A percentile compares a stretch with the other conserved stretches of the same genome.
Evolutionary conservation across 2,329 filamentous ascomycete genomes (phyloP).

Genomic region (Helotiales sp.): DNA sequence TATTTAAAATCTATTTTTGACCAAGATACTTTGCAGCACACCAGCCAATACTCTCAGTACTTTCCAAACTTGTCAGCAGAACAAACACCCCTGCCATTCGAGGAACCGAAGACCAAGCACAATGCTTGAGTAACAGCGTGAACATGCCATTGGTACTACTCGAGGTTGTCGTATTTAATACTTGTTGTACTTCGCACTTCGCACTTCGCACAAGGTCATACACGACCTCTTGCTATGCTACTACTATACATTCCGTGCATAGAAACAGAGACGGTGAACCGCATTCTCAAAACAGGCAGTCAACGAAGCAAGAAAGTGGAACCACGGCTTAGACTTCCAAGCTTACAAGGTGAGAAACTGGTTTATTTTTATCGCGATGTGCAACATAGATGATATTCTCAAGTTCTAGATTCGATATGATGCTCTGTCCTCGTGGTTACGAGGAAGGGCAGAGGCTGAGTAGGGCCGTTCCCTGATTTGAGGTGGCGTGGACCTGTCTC

Average conservation of each 20-base stretch:
- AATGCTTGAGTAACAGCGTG: neutral
- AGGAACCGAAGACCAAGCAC: neutral
- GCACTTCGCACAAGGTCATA: neutral
- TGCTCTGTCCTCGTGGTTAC: too few relatives aligned
- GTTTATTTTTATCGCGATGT: slow-evolving; percentile 14
- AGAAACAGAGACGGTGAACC: neutral
- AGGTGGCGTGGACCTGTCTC: neutral
- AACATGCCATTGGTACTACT: neutral
- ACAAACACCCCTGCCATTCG: neutral
- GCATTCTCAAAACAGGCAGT: neutral
- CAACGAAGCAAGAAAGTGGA: neutral
- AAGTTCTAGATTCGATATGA: neutral
- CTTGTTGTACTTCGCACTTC: slow-evolving; percentile 23
- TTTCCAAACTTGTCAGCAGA: neutral
- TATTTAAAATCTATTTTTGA: too few relatives aligned
- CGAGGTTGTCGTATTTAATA: neutral
- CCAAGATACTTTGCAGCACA: too few relatives aligned
- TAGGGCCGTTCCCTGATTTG: slow-evolving; percentile 1
- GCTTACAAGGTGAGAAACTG: slow-evolving; percentile 7
- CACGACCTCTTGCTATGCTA: neutral
- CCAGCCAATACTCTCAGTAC: too few relatives aligned
- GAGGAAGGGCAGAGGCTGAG: too few relatives aligned
- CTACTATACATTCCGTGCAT: neutral
- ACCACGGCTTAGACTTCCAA: neutral
- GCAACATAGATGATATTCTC: slow-evolving; percentile 10